Evolutionary conservation across 2,329 filamentous ascomycete genomes (phyloP).

Genomic region (Colletotrichum costaricense): DNA sequence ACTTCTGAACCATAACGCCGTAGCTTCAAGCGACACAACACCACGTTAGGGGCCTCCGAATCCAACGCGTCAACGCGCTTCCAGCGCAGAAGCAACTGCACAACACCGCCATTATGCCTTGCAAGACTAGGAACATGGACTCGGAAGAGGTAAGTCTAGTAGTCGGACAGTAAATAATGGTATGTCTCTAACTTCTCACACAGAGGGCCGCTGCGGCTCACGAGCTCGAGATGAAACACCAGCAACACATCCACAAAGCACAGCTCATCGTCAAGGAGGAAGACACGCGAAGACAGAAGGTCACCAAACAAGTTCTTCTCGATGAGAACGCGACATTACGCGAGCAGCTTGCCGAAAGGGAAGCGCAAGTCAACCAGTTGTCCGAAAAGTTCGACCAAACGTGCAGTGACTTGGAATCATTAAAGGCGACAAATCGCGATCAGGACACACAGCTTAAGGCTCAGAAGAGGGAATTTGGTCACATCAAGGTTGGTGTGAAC

Average conservation of each 20-base stretch:
- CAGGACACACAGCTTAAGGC: slow-evolving; percentile 61
- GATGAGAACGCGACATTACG: slow-evolving; percentile 79
- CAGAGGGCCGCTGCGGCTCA: slow-evolving; percentile 61
- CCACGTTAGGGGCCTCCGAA: not conserved
- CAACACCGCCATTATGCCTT: slow-evolving; percentile 23
- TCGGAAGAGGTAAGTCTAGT: slow-evolving; percentile 28
- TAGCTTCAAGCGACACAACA: not conserved
- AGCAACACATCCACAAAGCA: slow-evolving; percentile 71
- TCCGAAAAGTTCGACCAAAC: slow-evolving; percentile 52
- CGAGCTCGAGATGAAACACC: slow-evolving; percentile 77
- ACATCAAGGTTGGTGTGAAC: slow-evolving; percentile 54
- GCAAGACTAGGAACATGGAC: slow-evolving; percentile 35
- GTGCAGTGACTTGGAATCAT: slow-evolving; percentile 54
- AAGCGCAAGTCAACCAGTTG: slow-evolving; percentile 67
- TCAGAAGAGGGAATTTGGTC: slow-evolving; percentile 60
- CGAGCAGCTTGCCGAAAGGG: slow-evolving; percentile 69
- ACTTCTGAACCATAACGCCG: not conserved
- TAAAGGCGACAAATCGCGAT: slow-evolving; percentile 53
- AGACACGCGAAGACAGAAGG: slow-evolving; percentile 74
- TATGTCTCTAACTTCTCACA: not conserved
- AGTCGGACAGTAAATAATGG: not conserved
- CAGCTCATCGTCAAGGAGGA: slow-evolving; percentile 81
- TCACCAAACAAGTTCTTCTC: slow-evolving; percentile 77
- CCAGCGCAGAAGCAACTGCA: slow-evolving; percentile 23
- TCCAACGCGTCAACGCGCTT: slow-evolving; percentile 10